Conservation (phyloP, 768 basidiomycete genomes). For the Auriscalpium orientale region DNA sequence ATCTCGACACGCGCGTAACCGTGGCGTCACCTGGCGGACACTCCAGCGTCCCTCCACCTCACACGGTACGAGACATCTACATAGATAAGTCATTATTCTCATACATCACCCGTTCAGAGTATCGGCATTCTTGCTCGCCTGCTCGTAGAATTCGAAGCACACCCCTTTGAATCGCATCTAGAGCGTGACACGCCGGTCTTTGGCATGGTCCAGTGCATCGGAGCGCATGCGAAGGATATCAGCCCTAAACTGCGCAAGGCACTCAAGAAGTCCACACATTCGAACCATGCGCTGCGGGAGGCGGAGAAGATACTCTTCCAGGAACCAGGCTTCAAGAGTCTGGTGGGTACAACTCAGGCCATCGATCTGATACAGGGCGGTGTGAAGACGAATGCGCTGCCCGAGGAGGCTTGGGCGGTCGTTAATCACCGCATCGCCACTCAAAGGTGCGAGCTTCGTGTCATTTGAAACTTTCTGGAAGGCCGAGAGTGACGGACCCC, state of each 20-base stretch:
- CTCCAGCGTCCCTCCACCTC: conserved; percentile 74
- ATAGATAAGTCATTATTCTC: neutral
- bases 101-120: conserved; percentile 17
- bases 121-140: conserved; percentile 68
- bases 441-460: conserved; percentile 17
- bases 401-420: conserved; percentile 32
- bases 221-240: conserved; percentile 33
- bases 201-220: conserved; percentile 33
- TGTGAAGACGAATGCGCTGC: conserved; percentile 40
- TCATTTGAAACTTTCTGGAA: neutral
- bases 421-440: conserved; percentile 29
- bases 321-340: conserved; percentile 20
- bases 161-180: conserved; percentile 18
- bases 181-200: conserved; percentile 27
- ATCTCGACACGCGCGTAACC: conserved; percentile 52
- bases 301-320: conserved; percentile 26
- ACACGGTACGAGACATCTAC: conserved; percentile 48
- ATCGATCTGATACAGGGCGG: conserved; percentile 36
- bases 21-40: conserved; percentile 74
- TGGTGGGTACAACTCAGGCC: conserved; percentile 25
- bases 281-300: conserved; percentile 25
- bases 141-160: conserved; percentile 10
- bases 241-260: conserved; percentile 22
- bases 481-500: neutral
- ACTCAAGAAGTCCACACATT: conserved; percentile 19